A percentile compares a stretch with the other conserved stretches of the same genome.
Conservation (phyloP, 202 grass and related monocot genomes). For the Hordeum pubiflorum region DNA sequence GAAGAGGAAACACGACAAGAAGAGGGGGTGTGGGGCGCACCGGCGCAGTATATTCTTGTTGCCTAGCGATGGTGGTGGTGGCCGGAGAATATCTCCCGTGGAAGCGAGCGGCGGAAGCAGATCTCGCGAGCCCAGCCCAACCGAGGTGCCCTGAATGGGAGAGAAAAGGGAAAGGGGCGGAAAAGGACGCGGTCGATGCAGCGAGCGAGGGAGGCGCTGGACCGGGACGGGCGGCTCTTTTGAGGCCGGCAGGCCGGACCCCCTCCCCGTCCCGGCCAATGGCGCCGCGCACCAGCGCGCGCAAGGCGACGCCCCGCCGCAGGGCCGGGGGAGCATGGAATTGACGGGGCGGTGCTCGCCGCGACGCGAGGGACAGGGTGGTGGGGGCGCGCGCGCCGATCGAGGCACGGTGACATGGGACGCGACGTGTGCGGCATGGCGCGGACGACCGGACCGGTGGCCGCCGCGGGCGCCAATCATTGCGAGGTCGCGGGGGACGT, state of each 20-base stretch:
- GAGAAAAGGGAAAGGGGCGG: neutral
- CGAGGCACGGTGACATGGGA: constrained; percentile 41
- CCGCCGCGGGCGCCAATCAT: constrained; percentile 31
- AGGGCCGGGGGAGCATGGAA: constrained; percentile 29
- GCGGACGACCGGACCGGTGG: neutral
- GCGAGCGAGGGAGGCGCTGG: constrained; percentile 17
- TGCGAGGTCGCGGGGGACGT: constrained; percentile 10
- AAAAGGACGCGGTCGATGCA: constrained; percentile 5
- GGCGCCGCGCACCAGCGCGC: neutral
- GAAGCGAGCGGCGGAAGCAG: constrained; percentile 22
- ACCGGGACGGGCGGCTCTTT: constrained; percentile 32
- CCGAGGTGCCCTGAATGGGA: constrained; percentile 2
- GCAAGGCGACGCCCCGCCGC: constrained; percentile 28
- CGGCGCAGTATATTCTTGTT: constrained; percentile 49
- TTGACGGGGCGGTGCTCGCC: constrained; percentile 27
- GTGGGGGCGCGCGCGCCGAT: constrained; percentile 25
- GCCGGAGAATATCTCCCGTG: constrained; percentile 35
- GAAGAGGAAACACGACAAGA: neutral
- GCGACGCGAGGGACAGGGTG: constrained; percentile 34
- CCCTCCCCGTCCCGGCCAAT: neutral
- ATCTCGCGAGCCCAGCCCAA: constrained; percentile 18
- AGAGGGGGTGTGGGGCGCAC: neutral
- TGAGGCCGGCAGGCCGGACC: constrained; percentile 24
- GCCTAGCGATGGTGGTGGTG: constrained; percentile 38
- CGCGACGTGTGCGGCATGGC: constrained; percentile 26